A percentile compares a stretch with the other conserved stretches of the same genome.
Conservation (phyloP, 2,329 filamentous ascomycete genomes). For the Monilinia vaccinii-corymbosi region DNA sequence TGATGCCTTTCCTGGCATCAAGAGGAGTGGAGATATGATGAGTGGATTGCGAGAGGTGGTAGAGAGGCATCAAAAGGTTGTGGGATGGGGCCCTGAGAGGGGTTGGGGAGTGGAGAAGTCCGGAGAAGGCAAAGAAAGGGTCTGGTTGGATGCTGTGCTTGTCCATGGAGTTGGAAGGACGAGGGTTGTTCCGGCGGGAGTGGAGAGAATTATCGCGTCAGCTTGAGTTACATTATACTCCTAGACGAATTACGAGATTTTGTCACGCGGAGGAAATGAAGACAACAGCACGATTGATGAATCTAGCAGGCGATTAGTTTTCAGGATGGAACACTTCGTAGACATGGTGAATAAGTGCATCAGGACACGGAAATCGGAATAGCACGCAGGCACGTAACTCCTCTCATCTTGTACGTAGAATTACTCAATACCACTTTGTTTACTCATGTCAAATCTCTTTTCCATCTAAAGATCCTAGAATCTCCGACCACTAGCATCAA, state of each 20-base stretch:
- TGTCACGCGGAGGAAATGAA: neutral
- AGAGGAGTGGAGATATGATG: slow-evolving; percentile 57
- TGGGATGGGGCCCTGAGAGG: slow-evolving; percentile 60
- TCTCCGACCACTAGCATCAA: neutral
- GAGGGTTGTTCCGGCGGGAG: neutral
- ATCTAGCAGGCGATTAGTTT: neutral
- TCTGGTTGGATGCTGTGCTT: slow-evolving; percentile 22
- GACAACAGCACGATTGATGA: neutral
- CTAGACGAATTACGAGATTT: neutral
- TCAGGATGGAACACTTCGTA: neutral
- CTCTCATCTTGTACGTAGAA: neutral
- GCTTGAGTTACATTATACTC: neutral
- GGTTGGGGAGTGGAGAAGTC: slow-evolving; percentile 44
- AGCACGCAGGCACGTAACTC: neutral
- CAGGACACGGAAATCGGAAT: neutral
- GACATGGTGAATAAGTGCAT: neutral
- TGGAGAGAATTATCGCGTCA: neutral
- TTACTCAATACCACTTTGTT: neutral
- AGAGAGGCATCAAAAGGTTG: slow-evolving; percentile 37
- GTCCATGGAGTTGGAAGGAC: slow-evolving; percentile 13
- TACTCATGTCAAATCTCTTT: neutral
- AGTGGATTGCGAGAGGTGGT: slow-evolving; percentile 46
- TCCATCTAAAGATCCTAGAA: neutral
- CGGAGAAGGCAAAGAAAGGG: slow-evolving; percentile 31
- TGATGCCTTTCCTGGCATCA: slow-evolving; percentile 59